Evolutionary conservation across 2,329 filamentous ascomycete species (phyloP), one percentile per base, ranked within the genome.

Genomic region (Monilinia fructigena): DNA sequence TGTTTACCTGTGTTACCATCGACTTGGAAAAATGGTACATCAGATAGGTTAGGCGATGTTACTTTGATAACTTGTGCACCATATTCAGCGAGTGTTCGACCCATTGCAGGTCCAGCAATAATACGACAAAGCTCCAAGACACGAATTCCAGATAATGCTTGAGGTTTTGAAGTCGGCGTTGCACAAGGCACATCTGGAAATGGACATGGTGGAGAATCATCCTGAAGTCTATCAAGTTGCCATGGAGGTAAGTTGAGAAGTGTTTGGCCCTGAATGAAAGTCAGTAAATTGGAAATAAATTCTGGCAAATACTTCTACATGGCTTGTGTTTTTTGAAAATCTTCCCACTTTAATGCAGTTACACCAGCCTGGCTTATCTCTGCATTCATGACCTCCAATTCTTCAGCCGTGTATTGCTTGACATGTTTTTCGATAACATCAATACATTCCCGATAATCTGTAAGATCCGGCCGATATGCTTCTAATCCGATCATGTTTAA

Each of bases 41-140:
- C 89, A 5, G 85, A 85, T n/a, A 92, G 80, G 55, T 85, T 79
- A 0, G 87, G 84, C 10, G 85, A 86, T 3, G 89, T 92, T 55
- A 92, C 81, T 72, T 91, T 90, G 70, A 93, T 81, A 0, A 93
- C 89, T 63, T 88, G 84, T 10, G 90, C 90, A 2, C 90, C 90
- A 74, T 92, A 89, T 69, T 91, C 89, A n/a, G 87, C 89, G 0
- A 93, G 82, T 1, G 87, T 87, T 40, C 89, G 85, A 3, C 86
- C 86, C 70, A 92, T 87, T 5, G 87, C 85, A n/a, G 89, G 89
- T 0, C 89, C 89, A 4, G 90, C 90, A 69, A 93, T 91, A 72
- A 92, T 87, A 52, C 89, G 86, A 74, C 89, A 90, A 40, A 93
- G 79, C 74, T 93, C 90, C 6, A 93, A 82, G 7, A 93, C 89